A percentile compares a stretch with the other conserved stretches of the same genome.
Evolutionary conservation across 192 early-diverging fungal genomes (phyloP).

Genomic region (Coemansia sp.): DNA sequence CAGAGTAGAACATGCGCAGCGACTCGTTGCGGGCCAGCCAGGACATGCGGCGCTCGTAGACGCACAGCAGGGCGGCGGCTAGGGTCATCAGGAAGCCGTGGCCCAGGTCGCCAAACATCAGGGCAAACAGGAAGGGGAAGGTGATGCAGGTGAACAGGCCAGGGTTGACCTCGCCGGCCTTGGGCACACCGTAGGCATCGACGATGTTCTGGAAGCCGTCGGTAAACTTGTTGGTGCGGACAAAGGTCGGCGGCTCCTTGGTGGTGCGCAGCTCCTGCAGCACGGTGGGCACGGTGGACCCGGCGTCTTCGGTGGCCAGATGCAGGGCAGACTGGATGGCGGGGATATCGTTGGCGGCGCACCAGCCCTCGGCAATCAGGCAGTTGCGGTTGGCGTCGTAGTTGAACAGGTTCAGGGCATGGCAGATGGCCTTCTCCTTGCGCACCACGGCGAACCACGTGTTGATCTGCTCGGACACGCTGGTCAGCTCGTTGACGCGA

Average conservation of each 20-base stretch:
- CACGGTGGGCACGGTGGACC: conserved; percentile 82
- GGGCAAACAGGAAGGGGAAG: conserved; percentile 99
- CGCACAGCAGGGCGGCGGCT: conserved; percentile 66
- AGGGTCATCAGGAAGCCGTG: conserved; percentile 86
- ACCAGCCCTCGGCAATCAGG: conserved; percentile 98
- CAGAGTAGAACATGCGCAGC: conserved; percentile 78
- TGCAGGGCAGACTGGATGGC: conserved; percentile 79
- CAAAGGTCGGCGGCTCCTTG: conserved; percentile 90
- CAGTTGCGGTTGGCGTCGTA: conserved; percentile 90
- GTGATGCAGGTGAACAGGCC: conserved; percentile 94
- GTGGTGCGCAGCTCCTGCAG: conserved; percentile 79
- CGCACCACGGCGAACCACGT: conserved; percentile 86
- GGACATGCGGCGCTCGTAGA: conserved; percentile 73
- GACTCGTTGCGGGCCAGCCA: conserved; percentile 77
- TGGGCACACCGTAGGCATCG: conserved; percentile 94
- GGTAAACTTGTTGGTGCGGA: conserved; percentile 95
- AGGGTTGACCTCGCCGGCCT: conserved; percentile 96
- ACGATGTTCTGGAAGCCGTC: conserved; percentile 95
- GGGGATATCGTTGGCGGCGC: conserved; percentile 78
- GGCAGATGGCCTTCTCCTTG: conserved; percentile 98
- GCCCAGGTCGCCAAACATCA: conserved; percentile 99
- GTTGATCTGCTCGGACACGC: conserved; percentile 79
- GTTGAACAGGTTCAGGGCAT: conserved; percentile 94
- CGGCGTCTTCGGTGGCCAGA: conserved; percentile 78
- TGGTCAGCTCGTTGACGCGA: conserved; percentile 74